phyloP scores from a whole-genome alignment of 192 early-diverging fungal species.

The Entomortierella beljakovae region DNA sequence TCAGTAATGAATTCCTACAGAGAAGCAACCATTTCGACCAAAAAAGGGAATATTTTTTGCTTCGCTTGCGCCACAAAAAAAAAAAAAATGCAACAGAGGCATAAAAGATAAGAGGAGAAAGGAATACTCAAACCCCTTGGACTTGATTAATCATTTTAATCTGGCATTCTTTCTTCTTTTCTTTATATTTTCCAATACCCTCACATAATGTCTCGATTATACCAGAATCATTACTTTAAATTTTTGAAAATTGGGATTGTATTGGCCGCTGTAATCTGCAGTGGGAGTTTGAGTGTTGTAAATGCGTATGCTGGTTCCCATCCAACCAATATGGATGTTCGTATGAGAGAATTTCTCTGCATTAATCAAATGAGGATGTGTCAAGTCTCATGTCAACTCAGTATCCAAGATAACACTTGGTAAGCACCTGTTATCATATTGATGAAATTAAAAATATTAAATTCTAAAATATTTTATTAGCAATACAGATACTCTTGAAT shows the following conservation, averaged over 20 bases:
- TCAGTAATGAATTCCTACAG: background rate
- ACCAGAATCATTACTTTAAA: background rate
- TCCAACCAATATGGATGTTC: conserved; percentile 15
- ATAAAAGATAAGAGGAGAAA: too few species aligned
- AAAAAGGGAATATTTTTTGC: background rate
- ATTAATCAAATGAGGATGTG: conserved; percentile 32
- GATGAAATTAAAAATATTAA: background rate
- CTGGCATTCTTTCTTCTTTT: too few species aligned
- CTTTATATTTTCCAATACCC: too few species aligned
- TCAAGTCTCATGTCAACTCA: conserved; percentile 21
- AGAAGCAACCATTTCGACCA: too few species aligned
- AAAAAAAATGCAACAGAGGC: too few species aligned
- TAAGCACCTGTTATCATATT: background rate
- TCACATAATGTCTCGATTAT: background rate
- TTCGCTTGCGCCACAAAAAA: background rate
- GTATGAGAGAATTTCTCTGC: conserved; percentile 22
- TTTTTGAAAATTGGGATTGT: background rate
- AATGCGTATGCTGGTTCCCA: background rate
- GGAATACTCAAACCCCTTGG: too few species aligned
- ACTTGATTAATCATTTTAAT: too few species aligned
- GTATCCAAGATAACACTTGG: conserved; percentile 10
- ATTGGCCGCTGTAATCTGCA: background rate
- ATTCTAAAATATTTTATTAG: background rate
- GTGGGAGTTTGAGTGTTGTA: background rate
- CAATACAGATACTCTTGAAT: conserved; percentile 26